A percentile compares a stretch with the other conserved stretches of the same genome.
phyloP scores from a whole-genome alignment of 2,329 filamentous ascomycete genomes.

The Alternaria triticimaculans region DNA sequence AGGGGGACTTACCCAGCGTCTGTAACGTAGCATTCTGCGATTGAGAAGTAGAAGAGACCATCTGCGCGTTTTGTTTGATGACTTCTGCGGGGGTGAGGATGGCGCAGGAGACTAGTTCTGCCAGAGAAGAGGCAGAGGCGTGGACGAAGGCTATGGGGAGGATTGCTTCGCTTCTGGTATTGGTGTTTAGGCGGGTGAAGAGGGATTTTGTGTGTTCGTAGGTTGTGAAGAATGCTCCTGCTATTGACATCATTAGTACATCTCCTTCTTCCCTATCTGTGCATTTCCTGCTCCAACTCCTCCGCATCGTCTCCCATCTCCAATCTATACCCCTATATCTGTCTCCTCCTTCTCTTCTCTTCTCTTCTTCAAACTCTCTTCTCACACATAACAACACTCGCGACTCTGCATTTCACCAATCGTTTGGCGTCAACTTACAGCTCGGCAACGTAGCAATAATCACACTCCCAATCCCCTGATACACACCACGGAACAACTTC shows the following conservation, averaged over 20 bases:
- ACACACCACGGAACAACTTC: constrained; percentile 73
- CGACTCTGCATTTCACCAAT: too few species aligned
- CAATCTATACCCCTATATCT: too few species aligned
- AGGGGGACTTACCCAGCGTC: constrained; percentile 33
- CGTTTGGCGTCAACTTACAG: too few species aligned
- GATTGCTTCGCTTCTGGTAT: constrained; percentile 43
- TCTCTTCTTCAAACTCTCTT: too few species aligned
- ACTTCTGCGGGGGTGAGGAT: constrained; percentile 90
- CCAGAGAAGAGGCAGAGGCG: constrained; percentile 73
- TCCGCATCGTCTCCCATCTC: too few species aligned
- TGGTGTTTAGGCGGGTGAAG: constrained; percentile 60
- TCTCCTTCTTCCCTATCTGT: too few species aligned
- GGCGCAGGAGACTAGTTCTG: constrained; percentile 83
- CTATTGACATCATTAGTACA: constrained; percentile 49
- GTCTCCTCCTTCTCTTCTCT: too few species aligned
- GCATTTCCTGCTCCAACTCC: too few species aligned
- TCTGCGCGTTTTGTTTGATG: constrained; percentile 92
- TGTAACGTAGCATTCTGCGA: constrained; percentile 60
- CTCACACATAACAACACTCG: too few species aligned
- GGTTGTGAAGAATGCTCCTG: constrained; percentile 87
- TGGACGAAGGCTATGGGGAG: constrained; percentile 75
- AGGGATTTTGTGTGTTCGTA: constrained; percentile 78
- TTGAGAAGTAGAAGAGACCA: constrained; percentile 60
- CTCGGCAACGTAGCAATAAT: constrained; percentile 89
- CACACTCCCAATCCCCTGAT: constrained; percentile 86